Conservation (phyloP, 257 asterid genomes). For the Jacaranda mimosifolia region DNA sequence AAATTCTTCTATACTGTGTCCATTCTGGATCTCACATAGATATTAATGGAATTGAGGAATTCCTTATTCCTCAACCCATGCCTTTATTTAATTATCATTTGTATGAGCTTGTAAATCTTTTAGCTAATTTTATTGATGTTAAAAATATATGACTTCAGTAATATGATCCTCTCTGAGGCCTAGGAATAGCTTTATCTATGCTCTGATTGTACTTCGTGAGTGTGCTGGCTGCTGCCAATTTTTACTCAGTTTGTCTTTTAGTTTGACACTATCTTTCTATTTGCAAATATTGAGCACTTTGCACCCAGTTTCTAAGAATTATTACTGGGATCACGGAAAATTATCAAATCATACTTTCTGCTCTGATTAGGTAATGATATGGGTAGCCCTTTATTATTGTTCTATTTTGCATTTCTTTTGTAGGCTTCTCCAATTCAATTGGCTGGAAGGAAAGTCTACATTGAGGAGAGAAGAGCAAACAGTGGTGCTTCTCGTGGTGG, state of each 20-base stretch:
- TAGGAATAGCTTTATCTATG: background rate
- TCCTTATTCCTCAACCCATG: too few relatives aligned
- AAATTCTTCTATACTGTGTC: background rate
- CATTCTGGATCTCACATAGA: too few relatives aligned
- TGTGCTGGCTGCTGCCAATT: background rate
- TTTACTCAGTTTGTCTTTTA: background rate
- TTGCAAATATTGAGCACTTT: background rate
- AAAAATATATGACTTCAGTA: background rate
- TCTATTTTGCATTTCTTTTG: background rate
- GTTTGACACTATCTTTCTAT: background rate
- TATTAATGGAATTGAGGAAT: background rate
- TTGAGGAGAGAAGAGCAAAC: slow-evolving; percentile 63
- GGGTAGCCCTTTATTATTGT: background rate
- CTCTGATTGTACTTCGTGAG: background rate
- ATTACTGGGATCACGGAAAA: background rate
- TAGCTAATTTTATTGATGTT: background rate
- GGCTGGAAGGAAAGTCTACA: slow-evolving; percentile 57
- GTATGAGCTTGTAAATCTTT: background rate
- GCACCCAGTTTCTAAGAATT: too few relatives aligned
- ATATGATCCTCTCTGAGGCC: background rate
- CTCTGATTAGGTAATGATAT: background rate
- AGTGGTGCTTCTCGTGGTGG: slow-evolving; percentile 57
- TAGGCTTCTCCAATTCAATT: slow-evolving; percentile 69
- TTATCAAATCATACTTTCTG: background rate
- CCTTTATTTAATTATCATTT: background rate